Percentiles rank a stretch among this genome's conserved stretches.
Conservation (phyloP, 179 eudicot species). For the Monotropa hypopitys region DNA sequence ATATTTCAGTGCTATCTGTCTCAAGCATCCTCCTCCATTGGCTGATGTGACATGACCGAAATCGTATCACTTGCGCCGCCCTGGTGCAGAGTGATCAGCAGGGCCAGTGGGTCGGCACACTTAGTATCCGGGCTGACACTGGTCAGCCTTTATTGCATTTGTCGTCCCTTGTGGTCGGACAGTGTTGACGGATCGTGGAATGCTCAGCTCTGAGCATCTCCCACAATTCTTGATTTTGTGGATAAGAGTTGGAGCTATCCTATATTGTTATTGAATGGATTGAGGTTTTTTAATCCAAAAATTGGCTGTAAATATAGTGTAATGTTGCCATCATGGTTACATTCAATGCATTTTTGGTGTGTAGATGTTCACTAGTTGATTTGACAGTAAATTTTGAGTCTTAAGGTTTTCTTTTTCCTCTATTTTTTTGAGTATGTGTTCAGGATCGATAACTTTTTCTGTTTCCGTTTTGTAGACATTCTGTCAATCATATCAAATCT, state of each 20-base stretch:
- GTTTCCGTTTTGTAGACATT: neutral
- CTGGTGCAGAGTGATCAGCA: too few species aligned
- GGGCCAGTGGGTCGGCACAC: too few species aligned
- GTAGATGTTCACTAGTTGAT: neutral
- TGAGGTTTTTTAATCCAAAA: neutral
- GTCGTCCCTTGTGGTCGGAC: too few species aligned
- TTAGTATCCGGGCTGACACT: too few species aligned
- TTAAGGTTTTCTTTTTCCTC: neutral
- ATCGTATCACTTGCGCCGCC: too few species aligned
- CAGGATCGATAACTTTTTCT: neutral
- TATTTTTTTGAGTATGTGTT: neutral
- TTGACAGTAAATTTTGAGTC: neutral
- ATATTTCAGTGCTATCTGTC: too few species aligned
- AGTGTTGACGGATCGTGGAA: too few species aligned
- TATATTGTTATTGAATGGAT: neutral
- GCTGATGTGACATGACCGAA: too few species aligned
- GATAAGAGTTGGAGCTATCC: neutral
- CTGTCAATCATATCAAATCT: neutral
- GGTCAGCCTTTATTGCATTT: too few species aligned
- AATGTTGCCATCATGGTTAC: neutral
- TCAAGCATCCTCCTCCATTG: too few species aligned
- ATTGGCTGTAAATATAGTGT: neutral
- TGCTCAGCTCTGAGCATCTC: too few species aligned
- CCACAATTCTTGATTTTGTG: too few species aligned
- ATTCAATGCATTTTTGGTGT: neutral